phyloP scores from a whole-genome alignment of 208 protist species.

The Naegleria lovaniensis region DNA sequence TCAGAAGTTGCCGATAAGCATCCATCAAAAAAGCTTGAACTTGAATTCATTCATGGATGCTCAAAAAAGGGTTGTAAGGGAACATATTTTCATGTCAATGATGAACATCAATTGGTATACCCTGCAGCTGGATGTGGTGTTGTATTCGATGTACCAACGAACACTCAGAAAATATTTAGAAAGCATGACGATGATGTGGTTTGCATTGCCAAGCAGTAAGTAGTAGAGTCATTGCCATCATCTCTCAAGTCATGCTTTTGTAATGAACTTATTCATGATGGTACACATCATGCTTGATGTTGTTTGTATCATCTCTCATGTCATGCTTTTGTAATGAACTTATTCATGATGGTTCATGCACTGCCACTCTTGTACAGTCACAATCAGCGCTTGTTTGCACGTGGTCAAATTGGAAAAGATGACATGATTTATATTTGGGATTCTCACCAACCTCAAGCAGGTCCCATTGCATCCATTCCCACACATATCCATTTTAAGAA shows the following conservation, averaged over 20 bases:
- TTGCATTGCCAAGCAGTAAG: not conserved
- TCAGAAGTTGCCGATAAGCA: too few relatives aligned
- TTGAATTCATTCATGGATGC: not conserved
- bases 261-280: too few relatives aligned
- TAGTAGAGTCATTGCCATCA: too few relatives aligned
- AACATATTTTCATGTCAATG: not conserved
- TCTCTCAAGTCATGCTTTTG: too few relatives aligned
- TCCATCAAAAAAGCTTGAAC: not conserved
- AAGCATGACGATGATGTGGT: not conserved
- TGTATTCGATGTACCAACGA: not conserved
- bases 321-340: too few relatives aligned
- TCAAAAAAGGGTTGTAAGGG: not conserved
- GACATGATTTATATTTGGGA: not conserved
- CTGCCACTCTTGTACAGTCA: too few relatives aligned
- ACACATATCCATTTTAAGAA: not conserved
- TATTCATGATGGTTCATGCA: too few relatives aligned
- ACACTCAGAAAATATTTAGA: not conserved
- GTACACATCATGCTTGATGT: too few relatives aligned
- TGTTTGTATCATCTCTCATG: too few relatives aligned
- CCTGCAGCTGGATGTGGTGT: not conserved
- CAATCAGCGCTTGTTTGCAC: not conserved
- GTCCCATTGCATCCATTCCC: not conserved
- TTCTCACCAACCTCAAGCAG: not conserved
- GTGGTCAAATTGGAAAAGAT: not conserved
- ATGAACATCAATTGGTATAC: not conserved